A percentile compares a stretch with the other conserved stretches of the same genome.
These are phyloP conservation scores for Suillus brevipes DNA, from an alignment of 768 basidiomycete genomes.

Conservation along the genomic window DNA sequence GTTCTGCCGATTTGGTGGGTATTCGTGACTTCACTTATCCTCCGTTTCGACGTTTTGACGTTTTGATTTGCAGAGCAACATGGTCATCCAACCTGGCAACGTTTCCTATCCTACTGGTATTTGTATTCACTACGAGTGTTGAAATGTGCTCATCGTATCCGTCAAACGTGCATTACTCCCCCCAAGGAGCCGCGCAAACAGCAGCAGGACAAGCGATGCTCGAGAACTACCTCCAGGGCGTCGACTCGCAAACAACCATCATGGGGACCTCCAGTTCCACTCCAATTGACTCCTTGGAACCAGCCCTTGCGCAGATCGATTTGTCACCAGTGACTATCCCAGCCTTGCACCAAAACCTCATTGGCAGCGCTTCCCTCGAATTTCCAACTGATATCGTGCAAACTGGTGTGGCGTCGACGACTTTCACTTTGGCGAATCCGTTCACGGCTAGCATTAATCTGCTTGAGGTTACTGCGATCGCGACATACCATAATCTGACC, in stretches of 20 bases:
- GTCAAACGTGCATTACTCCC: constrained; percentile 59
- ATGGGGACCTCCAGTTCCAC: constrained; percentile 57
- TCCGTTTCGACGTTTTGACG: background rate
- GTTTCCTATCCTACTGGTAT: constrained; percentile 55
- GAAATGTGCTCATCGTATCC: background rate
- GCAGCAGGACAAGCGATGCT: constrained; percentile 56
- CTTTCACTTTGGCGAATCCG: constrained; percentile 62
- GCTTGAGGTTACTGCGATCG: constrained; percentile 50
- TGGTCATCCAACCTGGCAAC: constrained; percentile 62
- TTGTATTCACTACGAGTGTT: constrained; percentile 3
- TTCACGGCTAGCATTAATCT: constrained; percentile 74
- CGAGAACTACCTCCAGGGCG: constrained; percentile 69
- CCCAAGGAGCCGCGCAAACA: constrained; percentile 50
- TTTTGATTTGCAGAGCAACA: constrained; percentile 39
- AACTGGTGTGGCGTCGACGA: constrained; percentile 58
- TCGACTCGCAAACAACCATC: constrained; percentile 56
- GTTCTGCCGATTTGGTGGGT: constrained; percentile 56
- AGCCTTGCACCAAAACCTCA: constrained; percentile 60
- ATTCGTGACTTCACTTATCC: background rate
- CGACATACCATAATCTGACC: constrained; percentile 52
- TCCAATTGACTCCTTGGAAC: constrained; percentile 57
- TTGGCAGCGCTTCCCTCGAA: constrained; percentile 52
- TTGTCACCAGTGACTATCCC: constrained; percentile 66
- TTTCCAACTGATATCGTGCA: constrained; percentile 64
- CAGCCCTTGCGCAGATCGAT: constrained; percentile 58